Base-by-base conservation (phyloP, 192 early-diverging fungal genomes). In the Gaertneriomyces sp. region DNA sequence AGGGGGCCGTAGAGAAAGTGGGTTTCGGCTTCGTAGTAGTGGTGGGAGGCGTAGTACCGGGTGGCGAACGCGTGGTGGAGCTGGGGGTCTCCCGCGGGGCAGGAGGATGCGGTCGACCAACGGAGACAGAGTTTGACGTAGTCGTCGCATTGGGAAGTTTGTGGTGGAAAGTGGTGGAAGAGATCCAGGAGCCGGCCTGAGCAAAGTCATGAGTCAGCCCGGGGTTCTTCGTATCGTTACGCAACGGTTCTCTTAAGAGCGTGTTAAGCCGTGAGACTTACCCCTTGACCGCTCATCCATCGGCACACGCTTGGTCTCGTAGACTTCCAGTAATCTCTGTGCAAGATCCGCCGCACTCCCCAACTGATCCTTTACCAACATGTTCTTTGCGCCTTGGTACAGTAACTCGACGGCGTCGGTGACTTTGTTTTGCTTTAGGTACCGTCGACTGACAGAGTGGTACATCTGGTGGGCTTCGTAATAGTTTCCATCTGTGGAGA, bases 381-480 rank as follows among this genome's bases (percentile, higher is more conserved):
- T 83, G 25, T 85, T 83, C 12, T 86, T 65, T 3, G 90, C 87
- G 6, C 95, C 95, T 38, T 89, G 81, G 69, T 89, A 85, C 33
- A 96, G 76, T 4, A 98, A 81, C 7, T 87, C 79, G 53, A 93
- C 83, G 6, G 92, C 91, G 44, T 87, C 82, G 42, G 72, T 74
- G 68, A 84, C 79, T 67, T 92, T 91, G 43, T 92, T 83, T 61
- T 94, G 91, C 71, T 94, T 95, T n/a, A 94, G 83, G 44, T 90
- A 87, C 85, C 90, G 76, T 78, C 89, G 87, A 69, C 88, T 89
- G 11, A 96, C 88, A 44, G 95, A 94, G 45, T 93, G 90, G 75
- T 94, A 90, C 91, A 96, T 95, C 72, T 98, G 95, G 71, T 98
- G 93, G 3, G 93, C 92, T 71, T 96, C 95, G 79, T 98, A 98